These are phyloP conservation scores for Phytopythium kandeliae DNA, from an alignment of 352 stramenopile species.

Conservation along the genomic window DNA sequence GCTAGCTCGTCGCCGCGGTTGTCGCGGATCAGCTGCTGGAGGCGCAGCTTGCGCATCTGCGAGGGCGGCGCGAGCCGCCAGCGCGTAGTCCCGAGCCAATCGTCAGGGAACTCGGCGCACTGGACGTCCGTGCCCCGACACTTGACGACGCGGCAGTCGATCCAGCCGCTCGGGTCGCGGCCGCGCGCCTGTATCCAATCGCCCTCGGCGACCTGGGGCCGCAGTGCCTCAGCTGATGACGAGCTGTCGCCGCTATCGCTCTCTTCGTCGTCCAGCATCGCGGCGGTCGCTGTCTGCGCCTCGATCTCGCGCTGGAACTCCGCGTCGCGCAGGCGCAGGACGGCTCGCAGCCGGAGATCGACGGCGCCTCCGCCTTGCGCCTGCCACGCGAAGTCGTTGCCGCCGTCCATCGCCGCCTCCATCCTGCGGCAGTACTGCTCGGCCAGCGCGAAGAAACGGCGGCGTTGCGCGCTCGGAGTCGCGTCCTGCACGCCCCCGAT, in stretches of 20 bases:
- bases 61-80: slow-evolving; percentile 12
- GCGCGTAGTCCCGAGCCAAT: slow-evolving; percentile 17
- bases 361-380: not conserved
- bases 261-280: slow-evolving; percentile 2
- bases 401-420: slow-evolving; percentile 15
- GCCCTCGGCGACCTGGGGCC: slow-evolving; percentile 9
- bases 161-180: slow-evolving; percentile 3
- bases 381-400: slow-evolving; percentile 14
- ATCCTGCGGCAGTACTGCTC: slow-evolving; percentile 16
- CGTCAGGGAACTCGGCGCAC: slow-evolving; percentile 11
- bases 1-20: slow-evolving; percentile 20
- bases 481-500: slow-evolving; percentile 13
- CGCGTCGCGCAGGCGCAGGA: slow-evolving; percentile 20
- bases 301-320: slow-evolving; percentile 24
- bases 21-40: slow-evolving; percentile 13
- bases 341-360: slow-evolving; percentile 20
- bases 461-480: slow-evolving; percentile 15
- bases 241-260: not conserved
- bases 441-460: slow-evolving; percentile 14
- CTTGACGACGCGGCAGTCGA: slow-evolving; percentile 12
- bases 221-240: not conserved
- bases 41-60: slow-evolving; percentile 4
- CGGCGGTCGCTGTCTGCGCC: slow-evolving; percentile 3
- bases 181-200: slow-evolving; percentile 12
- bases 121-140: slow-evolving; percentile 11